Percentiles rank a stretch among this genome's conserved stretches.
phyloP scores from a whole-genome alignment of 2,329 filamentous ascomycete species.

The Colletotrichum sp. region DNA sequence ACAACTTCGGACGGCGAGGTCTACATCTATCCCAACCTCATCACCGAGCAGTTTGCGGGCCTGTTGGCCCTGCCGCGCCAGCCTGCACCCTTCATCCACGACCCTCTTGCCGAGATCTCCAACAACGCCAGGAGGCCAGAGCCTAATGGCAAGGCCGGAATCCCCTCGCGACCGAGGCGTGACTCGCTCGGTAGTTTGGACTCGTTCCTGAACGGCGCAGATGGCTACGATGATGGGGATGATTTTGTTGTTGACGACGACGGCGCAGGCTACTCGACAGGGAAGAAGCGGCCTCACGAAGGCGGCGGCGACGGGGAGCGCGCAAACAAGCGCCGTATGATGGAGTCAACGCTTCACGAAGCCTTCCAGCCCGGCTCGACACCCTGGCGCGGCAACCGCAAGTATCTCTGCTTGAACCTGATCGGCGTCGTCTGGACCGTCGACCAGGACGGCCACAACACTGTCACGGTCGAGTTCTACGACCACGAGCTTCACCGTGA shows the following conservation, averaged over 20 bases:
- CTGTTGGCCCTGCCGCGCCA: slow-evolving; percentile 67
- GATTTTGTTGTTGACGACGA: slow-evolving; percentile 96
- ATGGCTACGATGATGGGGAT: slow-evolving; percentile 61
- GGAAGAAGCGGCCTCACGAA: slow-evolving; percentile 55
- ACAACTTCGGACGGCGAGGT: slow-evolving; percentile 92
- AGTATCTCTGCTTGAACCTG: slow-evolving; percentile 91
- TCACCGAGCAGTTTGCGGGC: slow-evolving; percentile 61
- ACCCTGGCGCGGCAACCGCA: slow-evolving; percentile 92
- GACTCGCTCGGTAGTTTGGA: slow-evolving; percentile 80
- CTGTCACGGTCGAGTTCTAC: slow-evolving; percentile 96
- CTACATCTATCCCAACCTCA: slow-evolving; percentile 81
- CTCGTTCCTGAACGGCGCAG: slow-evolving; percentile 73
- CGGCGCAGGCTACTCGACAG: slow-evolving; percentile 83
- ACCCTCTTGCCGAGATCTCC: slow-evolving; percentile 73
- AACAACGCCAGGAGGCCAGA: slow-evolving; percentile 65
- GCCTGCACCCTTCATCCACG: slow-evolving; percentile 85
- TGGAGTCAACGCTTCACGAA: slow-evolving; percentile 74
- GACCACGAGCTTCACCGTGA: slow-evolving; percentile 91
- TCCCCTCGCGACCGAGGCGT: slow-evolving; percentile 48
- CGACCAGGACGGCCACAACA: slow-evolving; percentile 91
- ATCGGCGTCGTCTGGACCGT: slow-evolving; percentile 97
- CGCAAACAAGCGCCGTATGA: slow-evolving; percentile 52
- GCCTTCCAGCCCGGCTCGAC: slow-evolving; percentile 94
- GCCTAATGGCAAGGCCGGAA: slow-evolving; percentile 21
- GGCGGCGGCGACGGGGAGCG: slow-evolving; percentile 53